phyloP scores from a whole-genome alignment of 2,329 filamentous ascomycete genomes.

The Penicillium sp. region DNA sequence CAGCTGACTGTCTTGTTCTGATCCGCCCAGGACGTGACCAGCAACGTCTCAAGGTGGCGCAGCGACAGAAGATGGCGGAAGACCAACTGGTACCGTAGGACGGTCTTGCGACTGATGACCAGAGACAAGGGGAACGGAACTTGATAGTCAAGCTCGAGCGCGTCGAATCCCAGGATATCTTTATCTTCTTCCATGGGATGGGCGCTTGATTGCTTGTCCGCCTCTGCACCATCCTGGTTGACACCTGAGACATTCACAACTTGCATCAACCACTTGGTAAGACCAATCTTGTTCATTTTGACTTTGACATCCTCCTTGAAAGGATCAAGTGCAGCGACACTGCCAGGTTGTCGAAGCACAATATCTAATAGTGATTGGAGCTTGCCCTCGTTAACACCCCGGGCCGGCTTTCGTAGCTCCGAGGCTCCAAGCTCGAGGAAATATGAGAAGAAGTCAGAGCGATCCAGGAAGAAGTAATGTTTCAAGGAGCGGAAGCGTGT shows the following conservation, averaged over 20 bases:
- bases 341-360: constrained; percentile 93
- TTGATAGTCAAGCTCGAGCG: constrained; percentile 88
- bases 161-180: constrained; percentile 86
- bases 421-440: constrained; percentile 90
- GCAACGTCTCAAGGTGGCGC: constrained; percentile 82
- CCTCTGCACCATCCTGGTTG: constrained; percentile 72
- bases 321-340: constrained; percentile 87
- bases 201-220: constrained; percentile 67
- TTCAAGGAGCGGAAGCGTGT: constrained; percentile 87
- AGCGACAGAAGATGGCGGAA: constrained; percentile 92
- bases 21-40: constrained; percentile 86
- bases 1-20: constrained; percentile 80
- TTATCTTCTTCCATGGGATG: constrained; percentile 74
- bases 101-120: constrained; percentile 91
- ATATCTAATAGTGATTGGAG: constrained; percentile 94
- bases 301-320: constrained; percentile 99
- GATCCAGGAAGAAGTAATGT: constrained; percentile 98
- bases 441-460: constrained; percentile 97
- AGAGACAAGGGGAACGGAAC: constrained; percentile 95
- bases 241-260: constrained; percentile 97
- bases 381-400: constrained; percentile 86
- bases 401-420: constrained; percentile 86
- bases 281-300: constrained; percentile 90
- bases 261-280: constrained; percentile 91
- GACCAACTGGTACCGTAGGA: constrained; percentile 94